Evolutionary conservation across 106 monocot species (phyloP).

Genomic region (Narthecium ossifragum): DNA sequence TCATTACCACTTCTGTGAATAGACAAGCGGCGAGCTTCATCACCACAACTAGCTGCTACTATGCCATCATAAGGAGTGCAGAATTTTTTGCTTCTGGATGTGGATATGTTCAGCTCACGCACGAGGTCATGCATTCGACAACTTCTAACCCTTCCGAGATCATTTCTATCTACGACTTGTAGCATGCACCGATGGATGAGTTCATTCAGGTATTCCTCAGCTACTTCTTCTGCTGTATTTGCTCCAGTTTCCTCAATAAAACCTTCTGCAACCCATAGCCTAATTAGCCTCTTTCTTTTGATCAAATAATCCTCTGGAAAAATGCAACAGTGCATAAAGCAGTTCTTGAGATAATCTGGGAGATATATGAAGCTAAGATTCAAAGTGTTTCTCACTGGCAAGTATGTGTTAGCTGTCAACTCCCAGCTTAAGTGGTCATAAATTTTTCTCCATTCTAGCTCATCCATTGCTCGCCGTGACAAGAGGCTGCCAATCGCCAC

Average conservation of each 20-base stretch:
- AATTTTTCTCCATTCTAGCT: background rate
- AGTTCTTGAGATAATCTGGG: conserved; percentile 18
- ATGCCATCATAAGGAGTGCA: background rate
- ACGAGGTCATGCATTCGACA: conserved; percentile 19
- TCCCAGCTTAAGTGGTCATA: background rate
- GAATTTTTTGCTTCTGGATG: conserved; percentile 8
- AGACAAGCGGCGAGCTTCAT: background rate
- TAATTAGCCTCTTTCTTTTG: conserved; percentile 6
- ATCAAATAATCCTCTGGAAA: conserved; percentile 21
- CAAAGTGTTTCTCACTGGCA: conserved; percentile 3
- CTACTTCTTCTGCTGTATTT: conserved; percentile 24
- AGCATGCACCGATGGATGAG: conserved; percentile 26
- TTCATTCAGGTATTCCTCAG: conserved; percentile 25
- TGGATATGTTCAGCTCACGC: conserved; percentile 5
- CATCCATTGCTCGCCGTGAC: background rate
- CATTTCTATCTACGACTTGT: conserved; percentile 14
- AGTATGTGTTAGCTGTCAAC: background rate
- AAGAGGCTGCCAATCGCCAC: background rate
- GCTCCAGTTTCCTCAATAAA: conserved; percentile 4
- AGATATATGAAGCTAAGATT: conserved; percentile 16
- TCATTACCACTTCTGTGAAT: background rate
- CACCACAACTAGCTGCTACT: background rate
- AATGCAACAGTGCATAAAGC: conserved; percentile 17
- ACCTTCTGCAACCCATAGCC: conserved; percentile 36
- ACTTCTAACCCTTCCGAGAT: background rate